Conservation (phyloP, 306 rosid species). For the Cucumis hystrix region DNA sequence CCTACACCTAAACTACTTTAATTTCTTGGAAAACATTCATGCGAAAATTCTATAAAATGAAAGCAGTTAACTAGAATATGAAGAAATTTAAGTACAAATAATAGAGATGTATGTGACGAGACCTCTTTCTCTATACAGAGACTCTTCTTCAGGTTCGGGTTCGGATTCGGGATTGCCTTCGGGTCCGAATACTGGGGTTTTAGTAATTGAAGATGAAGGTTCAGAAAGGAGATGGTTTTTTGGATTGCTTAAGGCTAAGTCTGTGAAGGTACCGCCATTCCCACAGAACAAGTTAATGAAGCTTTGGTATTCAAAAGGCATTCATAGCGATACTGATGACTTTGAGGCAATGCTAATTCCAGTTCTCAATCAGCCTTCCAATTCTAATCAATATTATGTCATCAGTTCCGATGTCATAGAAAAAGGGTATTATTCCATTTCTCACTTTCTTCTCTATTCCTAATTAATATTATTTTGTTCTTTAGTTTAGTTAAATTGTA, state of each 20-base stretch:
- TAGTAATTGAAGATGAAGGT: constrained; percentile 52
- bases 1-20: too few relatives aligned
- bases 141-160: not conserved
- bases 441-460: too few relatives aligned
- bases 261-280: constrained; percentile 37
- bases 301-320: constrained; percentile 25
- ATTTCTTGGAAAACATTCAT: too few relatives aligned
- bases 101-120: constrained; percentile 47
- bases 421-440: constrained; percentile 36
- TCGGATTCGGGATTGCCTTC: constrained; percentile 14
- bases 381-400: constrained; percentile 53
- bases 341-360: constrained; percentile 51
- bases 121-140: constrained; percentile 20
- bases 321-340: not conserved
- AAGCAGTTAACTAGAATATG: too few relatives aligned
- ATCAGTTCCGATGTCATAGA: constrained; percentile 19
- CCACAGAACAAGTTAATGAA: constrained; percentile 52
- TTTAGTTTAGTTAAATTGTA: too few relatives aligned
- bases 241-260: constrained; percentile 25
- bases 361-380: constrained; percentile 45
- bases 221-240: constrained; percentile 22
- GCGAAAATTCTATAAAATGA: too few relatives aligned
- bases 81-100: too few relatives aligned
- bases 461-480: too few relatives aligned
- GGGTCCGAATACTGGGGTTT: constrained; percentile 54